A percentile compares a stretch with the other conserved stretches of the same genome.
Evolutionary conservation across 1,139 yeast genomes (phyloP).

Genomic region (Scheffersomyces insectosa): DNA sequence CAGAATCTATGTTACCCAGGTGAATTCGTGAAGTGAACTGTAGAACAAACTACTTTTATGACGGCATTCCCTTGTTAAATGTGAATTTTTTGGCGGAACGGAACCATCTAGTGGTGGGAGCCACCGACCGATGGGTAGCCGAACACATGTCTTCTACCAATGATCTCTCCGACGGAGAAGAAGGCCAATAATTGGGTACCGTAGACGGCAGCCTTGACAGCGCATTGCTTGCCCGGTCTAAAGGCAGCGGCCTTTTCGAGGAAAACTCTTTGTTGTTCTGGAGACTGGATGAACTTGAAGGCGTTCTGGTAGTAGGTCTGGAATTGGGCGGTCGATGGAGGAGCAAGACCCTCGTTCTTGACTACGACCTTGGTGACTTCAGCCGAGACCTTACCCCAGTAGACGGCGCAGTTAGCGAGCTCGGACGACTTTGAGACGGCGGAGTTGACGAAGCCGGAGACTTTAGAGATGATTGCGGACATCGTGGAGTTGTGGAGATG

Average conservation of each 20-base stretch:
- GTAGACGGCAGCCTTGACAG: constrained; percentile 70
- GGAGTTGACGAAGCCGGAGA: constrained; percentile 43
- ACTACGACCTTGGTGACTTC: constrained; percentile 90
- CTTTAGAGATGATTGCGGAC: constrained; percentile 51
- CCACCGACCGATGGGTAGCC: constrained; percentile 67
- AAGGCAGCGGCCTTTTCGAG: constrained; percentile 43
- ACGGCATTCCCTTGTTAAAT: no score
- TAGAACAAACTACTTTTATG: no score
- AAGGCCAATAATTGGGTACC: constrained; percentile 86
- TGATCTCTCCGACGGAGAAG: constrained; percentile 92
- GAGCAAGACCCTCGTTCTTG: constrained; percentile 89
- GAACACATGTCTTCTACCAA: constrained; percentile 91
- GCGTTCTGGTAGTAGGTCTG: constrained; percentile 67
- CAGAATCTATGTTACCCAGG: constrained; percentile 2
- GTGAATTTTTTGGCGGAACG: no score
- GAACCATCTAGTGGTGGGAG: constrained; percentile 19
- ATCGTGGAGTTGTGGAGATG: constrained; percentile 20
- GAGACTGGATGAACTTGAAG: constrained; percentile 38
- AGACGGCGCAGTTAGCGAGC: constrained; percentile 54
- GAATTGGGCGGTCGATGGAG: constrained; percentile 81
- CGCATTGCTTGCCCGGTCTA: constrained; percentile 56
- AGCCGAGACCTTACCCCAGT: constrained; percentile 88
- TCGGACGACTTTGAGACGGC: constrained; percentile 41
- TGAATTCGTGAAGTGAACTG: no score
- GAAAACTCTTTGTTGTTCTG: constrained; percentile 50